Conservation (phyloP, 768 basidiomycete species). For the Multifurca ochricompacta region DNA sequence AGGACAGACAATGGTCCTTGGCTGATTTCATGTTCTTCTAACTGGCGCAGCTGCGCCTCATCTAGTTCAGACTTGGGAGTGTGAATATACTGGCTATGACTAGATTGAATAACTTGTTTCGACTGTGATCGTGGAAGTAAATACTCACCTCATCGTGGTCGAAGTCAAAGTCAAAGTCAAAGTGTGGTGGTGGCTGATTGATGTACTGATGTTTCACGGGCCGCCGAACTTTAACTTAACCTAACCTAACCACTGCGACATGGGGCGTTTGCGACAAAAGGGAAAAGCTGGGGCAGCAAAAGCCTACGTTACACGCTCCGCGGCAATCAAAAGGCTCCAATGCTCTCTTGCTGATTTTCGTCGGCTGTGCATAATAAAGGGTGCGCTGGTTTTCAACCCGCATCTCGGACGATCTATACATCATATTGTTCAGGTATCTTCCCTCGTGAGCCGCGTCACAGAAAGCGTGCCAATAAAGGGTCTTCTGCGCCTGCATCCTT, state of each 20-base stretch:
- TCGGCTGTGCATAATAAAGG: slow-evolving; percentile 94
- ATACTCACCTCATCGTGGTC: slow-evolving; percentile 19
- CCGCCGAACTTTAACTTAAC: too few species aligned
- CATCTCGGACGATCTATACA: background rate
- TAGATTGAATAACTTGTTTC: background rate
- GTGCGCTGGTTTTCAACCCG: slow-evolving; percentile 33
- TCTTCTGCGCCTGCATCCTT: slow-evolving; percentile 95
- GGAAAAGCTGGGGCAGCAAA: slow-evolving; percentile 90
- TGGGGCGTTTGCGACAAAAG: slow-evolving; percentile 77
- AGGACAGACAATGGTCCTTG: slow-evolving; percentile 95
- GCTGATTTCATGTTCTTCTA: slow-evolving; percentile 98
- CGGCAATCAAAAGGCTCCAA: slow-evolving; percentile 92
- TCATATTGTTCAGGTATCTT: slow-evolving; percentile 67
- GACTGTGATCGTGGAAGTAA: background rate
- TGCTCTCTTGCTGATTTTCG: slow-evolving; percentile 96
- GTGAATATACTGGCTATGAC: slow-evolving; percentile 91
- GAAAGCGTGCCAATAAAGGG: slow-evolving; percentile 94
- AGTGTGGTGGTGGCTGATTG: background rate
- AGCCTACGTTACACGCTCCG: slow-evolving; percentile 83
- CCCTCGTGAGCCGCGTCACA: slow-evolving; percentile 88
- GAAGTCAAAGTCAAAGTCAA: background rate
- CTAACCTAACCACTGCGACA: too few species aligned
- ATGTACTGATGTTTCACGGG: too few species aligned
- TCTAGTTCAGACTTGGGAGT: slow-evolving; percentile 96
- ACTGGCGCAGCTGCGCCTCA: slow-evolving; percentile 89